A percentile compares a stretch with the other conserved stretches of the same genome.
Conservation (phyloP, 495 filamentous ascomycete genomes). For the Entonaema liquescens region DNA sequence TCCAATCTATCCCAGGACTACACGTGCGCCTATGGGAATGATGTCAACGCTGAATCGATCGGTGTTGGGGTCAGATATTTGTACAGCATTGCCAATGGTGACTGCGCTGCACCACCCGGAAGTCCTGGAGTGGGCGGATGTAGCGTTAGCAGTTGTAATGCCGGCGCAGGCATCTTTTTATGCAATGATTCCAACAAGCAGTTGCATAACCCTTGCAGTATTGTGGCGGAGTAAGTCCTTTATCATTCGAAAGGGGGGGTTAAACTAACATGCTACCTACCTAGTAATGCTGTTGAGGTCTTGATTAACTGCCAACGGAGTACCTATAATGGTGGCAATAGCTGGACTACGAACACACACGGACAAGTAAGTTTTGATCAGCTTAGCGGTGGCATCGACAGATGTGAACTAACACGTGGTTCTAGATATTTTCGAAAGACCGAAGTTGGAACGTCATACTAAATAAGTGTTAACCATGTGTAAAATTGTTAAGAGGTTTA, state of each 20-base stretch:
- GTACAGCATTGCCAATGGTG: conserved; percentile 38
- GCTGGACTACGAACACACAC: conserved; percentile 26
- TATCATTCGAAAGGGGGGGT: neutral
- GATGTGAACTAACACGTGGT: conserved; percentile 5
- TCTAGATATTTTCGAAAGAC: conserved; percentile 33
- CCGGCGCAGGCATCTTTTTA: conserved; percentile 30
- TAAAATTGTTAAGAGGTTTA: neutral
- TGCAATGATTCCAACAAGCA: conserved; percentile 30
- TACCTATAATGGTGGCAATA: conserved; percentile 28
- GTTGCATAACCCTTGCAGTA: conserved; percentile 19
- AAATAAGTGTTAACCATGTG: conserved; percentile 17
- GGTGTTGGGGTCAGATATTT: conserved; percentile 30
- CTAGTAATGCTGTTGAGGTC: conserved; percentile 36
- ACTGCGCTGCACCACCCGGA: conserved; percentile 32
- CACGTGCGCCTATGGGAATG: conserved; percentile 33
- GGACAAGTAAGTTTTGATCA: conserved; percentile 29
- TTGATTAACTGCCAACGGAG: conserved; percentile 34
- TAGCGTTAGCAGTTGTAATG: conserved; percentile 24
- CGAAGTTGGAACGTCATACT: conserved; percentile 35
- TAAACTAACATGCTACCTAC: neutral
- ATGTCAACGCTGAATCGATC: conserved; percentile 29
- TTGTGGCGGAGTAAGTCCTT: conserved; percentile 32
- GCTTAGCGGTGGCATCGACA: neutral
- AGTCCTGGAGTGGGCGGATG: conserved; percentile 30
- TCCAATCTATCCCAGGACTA: conserved; percentile 17